These are phyloP conservation scores for Mycosphaerella arachidis DNA, from an alignment of 2,329 filamentous ascomycete species.

Conservation along the genomic window DNA sequence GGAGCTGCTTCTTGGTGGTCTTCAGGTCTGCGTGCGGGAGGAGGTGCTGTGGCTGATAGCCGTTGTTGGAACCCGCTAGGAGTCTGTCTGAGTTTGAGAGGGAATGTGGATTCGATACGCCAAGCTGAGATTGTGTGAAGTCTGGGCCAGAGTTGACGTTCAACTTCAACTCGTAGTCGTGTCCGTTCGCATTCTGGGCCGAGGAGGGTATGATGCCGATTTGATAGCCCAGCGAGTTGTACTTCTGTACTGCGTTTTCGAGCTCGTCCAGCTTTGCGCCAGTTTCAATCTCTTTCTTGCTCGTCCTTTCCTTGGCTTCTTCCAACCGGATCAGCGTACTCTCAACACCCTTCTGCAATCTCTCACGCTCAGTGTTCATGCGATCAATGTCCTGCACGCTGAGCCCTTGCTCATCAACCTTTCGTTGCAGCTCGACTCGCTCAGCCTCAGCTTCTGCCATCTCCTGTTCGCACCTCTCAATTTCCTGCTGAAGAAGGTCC, in stretches of 20 bases:
- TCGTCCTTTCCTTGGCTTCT: constrained; percentile 75
- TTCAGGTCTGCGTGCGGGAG: constrained; percentile 85
- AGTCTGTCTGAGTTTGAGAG: constrained; percentile 61
- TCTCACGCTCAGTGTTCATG: constrained; percentile 92
- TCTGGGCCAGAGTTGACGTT: constrained; percentile 74
- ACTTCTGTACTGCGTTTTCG: constrained; percentile 82
- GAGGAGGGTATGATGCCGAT: constrained; percentile 83
- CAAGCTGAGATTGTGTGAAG: constrained; percentile 57
- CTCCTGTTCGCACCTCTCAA: constrained; percentile 71
- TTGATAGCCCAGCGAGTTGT: constrained; percentile 92
- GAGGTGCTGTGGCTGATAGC: constrained; percentile 85
- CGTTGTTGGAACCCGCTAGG: constrained; percentile 73
- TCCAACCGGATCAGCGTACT: constrained; percentile 70
- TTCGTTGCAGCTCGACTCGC: constrained; percentile 70
- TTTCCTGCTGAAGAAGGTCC: constrained; percentile 77
- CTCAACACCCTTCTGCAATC: constrained; percentile 84
- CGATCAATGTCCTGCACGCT: constrained; percentile 98
- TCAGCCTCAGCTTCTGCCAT: constrained; percentile 78
- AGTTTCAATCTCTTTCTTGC: constrained; percentile 84
- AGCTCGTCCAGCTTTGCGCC: constrained; percentile 82
- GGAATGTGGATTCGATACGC: constrained; percentile 40
- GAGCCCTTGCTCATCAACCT: constrained; percentile 88
- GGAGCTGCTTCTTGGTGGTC: constrained; percentile 75
- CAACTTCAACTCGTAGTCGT: constrained; percentile 78
- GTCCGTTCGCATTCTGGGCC: constrained; percentile 78